These are phyloP conservation scores for Carex cristatella DNA, from an alignment of 176 grass and related monocot genomes.

Conservation along the genomic window DNA sequence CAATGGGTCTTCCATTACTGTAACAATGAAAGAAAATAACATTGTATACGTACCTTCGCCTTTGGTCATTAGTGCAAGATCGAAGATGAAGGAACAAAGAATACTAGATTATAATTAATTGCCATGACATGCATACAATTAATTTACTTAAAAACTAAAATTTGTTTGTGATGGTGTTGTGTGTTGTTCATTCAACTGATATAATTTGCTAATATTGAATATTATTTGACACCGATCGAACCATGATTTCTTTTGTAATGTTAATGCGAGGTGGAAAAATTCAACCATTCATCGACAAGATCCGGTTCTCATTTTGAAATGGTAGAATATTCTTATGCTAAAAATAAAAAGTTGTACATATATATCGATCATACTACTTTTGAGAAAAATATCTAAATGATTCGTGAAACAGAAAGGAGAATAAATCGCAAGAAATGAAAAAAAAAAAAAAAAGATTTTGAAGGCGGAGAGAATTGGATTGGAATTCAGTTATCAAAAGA, in stretches of 20 bases:
- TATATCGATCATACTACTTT: not conserved
- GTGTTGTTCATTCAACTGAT: not conserved
- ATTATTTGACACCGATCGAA: not conserved
- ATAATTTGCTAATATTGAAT: not conserved
- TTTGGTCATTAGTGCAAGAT: not conserved
- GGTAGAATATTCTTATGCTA: not conserved
- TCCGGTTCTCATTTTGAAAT: not conserved
- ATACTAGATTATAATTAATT: not conserved
- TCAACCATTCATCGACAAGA: not conserved
- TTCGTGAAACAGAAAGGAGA: slow-evolving; percentile 21
- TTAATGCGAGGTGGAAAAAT: not conserved
- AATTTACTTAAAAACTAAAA: not conserved
- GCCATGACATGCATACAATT: not conserved
- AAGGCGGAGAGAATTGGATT: slow-evolving; percentile 2
- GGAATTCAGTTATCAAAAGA: not conserved
- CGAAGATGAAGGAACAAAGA: not conserved
- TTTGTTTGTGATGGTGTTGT: not conserved
- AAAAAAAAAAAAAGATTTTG: not conserved
- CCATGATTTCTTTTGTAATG: not conserved
- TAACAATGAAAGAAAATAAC: not conserved
- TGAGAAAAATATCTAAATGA: not conserved
- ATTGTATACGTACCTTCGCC: not conserved
- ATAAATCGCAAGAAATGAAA: not conserved
- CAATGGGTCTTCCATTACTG: not conserved
- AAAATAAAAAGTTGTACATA: not conserved